These are phyloP conservation scores for Hirschfeldia incana DNA, from an alignment of 345 rosid species.

Conservation along the genomic window DNA sequence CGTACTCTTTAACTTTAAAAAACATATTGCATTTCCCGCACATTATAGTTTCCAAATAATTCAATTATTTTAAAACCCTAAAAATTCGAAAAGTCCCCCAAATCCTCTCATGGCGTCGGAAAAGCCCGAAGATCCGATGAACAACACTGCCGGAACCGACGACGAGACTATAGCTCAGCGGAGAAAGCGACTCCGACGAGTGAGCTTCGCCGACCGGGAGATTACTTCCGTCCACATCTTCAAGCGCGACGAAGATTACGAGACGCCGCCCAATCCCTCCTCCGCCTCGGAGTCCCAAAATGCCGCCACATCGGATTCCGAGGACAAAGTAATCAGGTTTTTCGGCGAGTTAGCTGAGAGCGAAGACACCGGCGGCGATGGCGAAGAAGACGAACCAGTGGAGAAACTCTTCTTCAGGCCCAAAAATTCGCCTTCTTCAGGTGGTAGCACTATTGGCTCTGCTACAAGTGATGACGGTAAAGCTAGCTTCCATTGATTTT, in stretches of 20 bases:
- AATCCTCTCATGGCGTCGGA: conserved; percentile 49
- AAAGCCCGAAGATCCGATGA: conserved; percentile 46
- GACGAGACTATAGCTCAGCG: conserved; percentile 67
- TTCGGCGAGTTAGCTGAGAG: conserved; percentile 61
- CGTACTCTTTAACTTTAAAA: background rate
- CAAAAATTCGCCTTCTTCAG: conserved; percentile 73
- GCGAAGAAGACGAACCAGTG: conserved; percentile 28
- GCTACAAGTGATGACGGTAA: conserved; percentile 70
- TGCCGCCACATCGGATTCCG: conserved; percentile 38
- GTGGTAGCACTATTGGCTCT: conserved; percentile 69
- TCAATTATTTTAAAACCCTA: conserved; percentile 43
- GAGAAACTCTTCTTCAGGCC: conserved; percentile 64
- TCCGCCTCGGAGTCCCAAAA: conserved; percentile 33
- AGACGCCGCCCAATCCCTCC: conserved; percentile 58
- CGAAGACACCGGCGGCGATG: conserved; percentile 45
- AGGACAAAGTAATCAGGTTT: conserved; percentile 46
- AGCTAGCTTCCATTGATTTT: conserved; percentile 16
- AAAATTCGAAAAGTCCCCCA: conserved; percentile 18
- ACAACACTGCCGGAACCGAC: conserved; percentile 60
- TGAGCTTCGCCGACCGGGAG: conserved; percentile 95
- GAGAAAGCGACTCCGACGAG: conserved; percentile 79
- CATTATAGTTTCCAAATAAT: conserved; percentile 4
- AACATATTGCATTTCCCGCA: conserved; percentile 33
- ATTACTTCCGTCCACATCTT: conserved; percentile 89
- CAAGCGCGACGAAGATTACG: conserved; percentile 87